Percentiles rank a stretch among this genome's conserved stretches.
Conservation (phyloP, 768 basidiomycete genomes). For the Pleurotus djamor region DNA sequence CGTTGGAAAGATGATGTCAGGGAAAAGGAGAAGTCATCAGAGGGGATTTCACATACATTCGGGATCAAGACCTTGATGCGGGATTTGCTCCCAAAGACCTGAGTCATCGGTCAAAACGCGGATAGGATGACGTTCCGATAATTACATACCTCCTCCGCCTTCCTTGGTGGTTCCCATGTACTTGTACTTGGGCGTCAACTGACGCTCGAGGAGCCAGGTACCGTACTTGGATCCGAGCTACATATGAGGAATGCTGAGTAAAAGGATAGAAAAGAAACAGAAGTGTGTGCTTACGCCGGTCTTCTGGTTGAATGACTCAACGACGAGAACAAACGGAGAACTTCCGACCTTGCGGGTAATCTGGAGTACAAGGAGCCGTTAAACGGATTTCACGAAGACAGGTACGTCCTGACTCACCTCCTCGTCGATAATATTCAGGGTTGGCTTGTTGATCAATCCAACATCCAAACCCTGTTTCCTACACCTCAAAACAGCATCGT, state of each 20-base stretch:
- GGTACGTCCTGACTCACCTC: conserved; percentile 36
- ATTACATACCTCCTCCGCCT: conserved; percentile 20
- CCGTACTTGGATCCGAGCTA: conserved; percentile 81
- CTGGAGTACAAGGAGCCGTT: conserved; percentile 21
- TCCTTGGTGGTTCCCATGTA: conserved; percentile 83
- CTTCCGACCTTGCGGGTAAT: conserved; percentile 68
- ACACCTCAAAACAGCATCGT: conserved; percentile 77
- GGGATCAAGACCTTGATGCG: conserved; percentile 77
- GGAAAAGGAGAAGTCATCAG: not conserved
- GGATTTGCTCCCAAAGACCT: conserved; percentile 84
- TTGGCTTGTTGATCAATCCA: conserved; percentile 85
- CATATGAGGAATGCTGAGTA: not conserved
- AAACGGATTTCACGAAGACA: not conserved
- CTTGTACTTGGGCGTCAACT: conserved; percentile 74
- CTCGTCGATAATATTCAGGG: conserved; percentile 83
- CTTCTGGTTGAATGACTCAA: conserved; percentile 87
- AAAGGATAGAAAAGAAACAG: not conserved
- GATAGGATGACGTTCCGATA: not conserved
- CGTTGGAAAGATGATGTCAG: not conserved
- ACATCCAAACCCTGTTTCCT: conserved; percentile 74
- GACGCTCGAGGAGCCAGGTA: conserved; percentile 83
- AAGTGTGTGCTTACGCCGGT: conserved; percentile 53
- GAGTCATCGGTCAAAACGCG: conserved; percentile 31
- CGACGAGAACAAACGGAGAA: conserved; percentile 78
- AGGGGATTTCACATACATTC: conserved; percentile 48